These are phyloP conservation scores for Camellia oleifera DNA, from an alignment of 179 eudicot genomes.

Conservation along the genomic window DNA sequence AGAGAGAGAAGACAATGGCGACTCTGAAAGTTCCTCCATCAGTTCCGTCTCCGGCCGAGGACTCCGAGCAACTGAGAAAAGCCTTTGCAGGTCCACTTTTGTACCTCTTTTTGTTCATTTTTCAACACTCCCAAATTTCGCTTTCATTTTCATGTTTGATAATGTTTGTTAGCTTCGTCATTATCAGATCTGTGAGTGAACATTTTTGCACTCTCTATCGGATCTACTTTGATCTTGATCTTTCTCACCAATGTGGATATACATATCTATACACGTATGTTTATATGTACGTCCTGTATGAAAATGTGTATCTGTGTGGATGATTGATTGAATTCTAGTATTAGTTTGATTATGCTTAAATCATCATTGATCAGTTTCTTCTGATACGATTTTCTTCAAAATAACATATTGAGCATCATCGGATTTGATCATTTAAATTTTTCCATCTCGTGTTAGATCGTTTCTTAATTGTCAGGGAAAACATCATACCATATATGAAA, in stretches of 20 bases:
- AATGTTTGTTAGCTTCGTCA: neutral
- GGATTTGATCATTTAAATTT: neutral
- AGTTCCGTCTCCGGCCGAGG: conserved; percentile 56
- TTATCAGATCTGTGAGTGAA: neutral
- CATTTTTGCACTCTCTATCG: neutral
- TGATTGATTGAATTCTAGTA: neutral
- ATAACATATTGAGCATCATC: neutral
- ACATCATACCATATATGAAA: neutral
- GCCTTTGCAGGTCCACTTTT: conserved; percentile 56
- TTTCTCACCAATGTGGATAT: too few relatives aligned
- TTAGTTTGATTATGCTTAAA: neutral
- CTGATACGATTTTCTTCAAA: neutral
- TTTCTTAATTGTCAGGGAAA: neutral
- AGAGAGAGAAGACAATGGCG: conserved; percentile 41
- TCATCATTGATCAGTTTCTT: neutral
- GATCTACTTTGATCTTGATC: neutral
- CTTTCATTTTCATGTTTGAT: neutral
- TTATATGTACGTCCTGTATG: neutral
- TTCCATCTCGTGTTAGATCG: neutral
- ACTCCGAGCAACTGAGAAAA: conserved; percentile 66
- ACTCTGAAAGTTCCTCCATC: conserved; percentile 48
- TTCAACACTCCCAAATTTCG: neutral
- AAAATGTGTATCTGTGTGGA: neutral
- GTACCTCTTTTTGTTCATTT: neutral
- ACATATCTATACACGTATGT: too few relatives aligned